Percentiles rank a stretch among this genome's conserved stretches.
Evolutionary conservation across 768 basidiomycete genomes (phyloP).

Genomic region (Boletus subparvulus): DNA sequence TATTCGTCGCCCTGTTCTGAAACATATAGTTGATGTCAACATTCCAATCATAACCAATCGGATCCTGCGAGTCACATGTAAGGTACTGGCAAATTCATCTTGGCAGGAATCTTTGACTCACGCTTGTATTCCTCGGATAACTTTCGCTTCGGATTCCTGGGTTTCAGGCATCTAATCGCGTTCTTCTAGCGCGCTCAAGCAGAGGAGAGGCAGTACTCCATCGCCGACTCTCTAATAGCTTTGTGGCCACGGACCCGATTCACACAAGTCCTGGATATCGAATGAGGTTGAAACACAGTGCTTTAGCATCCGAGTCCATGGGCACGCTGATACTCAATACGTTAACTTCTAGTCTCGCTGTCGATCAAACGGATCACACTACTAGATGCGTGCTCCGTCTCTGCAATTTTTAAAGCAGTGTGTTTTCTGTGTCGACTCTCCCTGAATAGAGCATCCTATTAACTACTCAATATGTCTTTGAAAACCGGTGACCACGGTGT

Average conservation of each 20-base stretch:
- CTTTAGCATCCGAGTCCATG: neutral
- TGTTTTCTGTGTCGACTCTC: neutral
- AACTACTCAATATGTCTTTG: neutral
- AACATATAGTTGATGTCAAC: neutral
- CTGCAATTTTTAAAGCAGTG: neutral
- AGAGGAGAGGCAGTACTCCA: neutral
- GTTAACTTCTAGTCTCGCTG: neutral
- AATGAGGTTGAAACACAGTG: neutral
- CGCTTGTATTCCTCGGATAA: neutral
- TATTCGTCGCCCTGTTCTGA: neutral
- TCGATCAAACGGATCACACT: neutral
- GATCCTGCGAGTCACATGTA: neutral
- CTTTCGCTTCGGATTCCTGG: neutral
- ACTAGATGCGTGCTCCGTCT: neutral
- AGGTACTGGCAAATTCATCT: neutral
- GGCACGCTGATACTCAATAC: neutral
- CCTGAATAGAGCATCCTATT: neutral
- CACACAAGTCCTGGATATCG: neutral
- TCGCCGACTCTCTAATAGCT: neutral
- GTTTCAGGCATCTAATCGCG: neutral
- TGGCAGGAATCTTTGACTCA: neutral
- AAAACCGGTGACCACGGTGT: neutral
- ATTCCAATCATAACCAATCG: neutral
- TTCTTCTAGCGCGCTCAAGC: neutral
- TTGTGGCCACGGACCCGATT: neutral